Base-by-base conservation (phyloP, 257 asterid genomes). In the Osmanthus fragrans region DNA sequence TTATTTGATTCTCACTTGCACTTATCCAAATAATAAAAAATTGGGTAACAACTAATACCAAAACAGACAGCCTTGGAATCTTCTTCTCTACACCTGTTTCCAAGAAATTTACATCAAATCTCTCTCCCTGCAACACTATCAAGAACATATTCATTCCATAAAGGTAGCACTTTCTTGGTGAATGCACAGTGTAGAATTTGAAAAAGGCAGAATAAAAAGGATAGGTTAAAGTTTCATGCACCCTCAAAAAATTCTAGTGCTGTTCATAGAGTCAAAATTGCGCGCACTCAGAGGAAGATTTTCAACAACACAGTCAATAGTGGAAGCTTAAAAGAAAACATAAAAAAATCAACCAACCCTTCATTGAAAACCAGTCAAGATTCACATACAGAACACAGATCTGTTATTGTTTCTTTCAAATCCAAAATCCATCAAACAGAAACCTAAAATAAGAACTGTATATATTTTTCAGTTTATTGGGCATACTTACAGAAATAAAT, bases 311-410 rank as follows among this genome's bases (percentile, higher is more conserved):
- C 70, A 33, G 86, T 78, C 86, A 88, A 78, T 8, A 74, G 51
- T 64, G 81, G 45, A 18, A 16, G 82, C 87, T 73, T 18, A 63
- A 40, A 37, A 71, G 56, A n/a, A 37, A 33, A 21, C 18, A 65
- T 7, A 32, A 3, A 63, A 54, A 47, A 73, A 7, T 76, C 60
- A 77, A 67, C 69, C 80, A 56, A 47, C 7, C 36, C 76, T 72
- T 76, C 18, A 36, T 7, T 7, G 36, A 37, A 79, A 71, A 73
- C 12, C 67, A 75, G 79, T 77, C 76, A 75, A 77, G 76, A 78
- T 82, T 47, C 79, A 30, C 74, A 78, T 73, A 74, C 12, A 77
- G 21, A 42, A 72, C 84, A 66, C 70, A 84, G 82, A 84, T 85
- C 85, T 80, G 64, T 51, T 18, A 15, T 66, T 30, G 34, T 25